Base-by-base conservation (phyloP, 2,329 filamentous ascomycete genomes). In the Claviceps purpurea region DNA sequence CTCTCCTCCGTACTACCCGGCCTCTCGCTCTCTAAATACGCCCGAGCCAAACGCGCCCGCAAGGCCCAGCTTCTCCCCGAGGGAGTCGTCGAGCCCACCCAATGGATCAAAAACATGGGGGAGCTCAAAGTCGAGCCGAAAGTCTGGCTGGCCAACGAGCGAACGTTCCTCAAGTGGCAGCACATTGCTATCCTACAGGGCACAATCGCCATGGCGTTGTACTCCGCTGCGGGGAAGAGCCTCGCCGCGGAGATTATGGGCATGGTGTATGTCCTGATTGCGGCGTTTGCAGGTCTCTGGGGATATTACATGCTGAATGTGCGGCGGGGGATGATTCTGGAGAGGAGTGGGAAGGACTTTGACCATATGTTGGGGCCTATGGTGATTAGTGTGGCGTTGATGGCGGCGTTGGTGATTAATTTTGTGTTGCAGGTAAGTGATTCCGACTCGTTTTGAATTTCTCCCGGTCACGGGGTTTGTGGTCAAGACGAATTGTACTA, bases 161-260 rank as follows among this genome's bases (percentile, higher is more conserved):
- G 93, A 56, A 98, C 93, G 0, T 98, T 96, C 65, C 84, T 98
- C 68, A 97, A 96, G 69, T 98, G 93, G 93, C 88, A 97, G 73
- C 90, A 97, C 67, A 89, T 98, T 62, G 85, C 82, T 56, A 81
- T 98, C 48, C 76, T 98, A 14, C 81, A 98, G 24, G 90, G 89
- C 40, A 83, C 84, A 22, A 71, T 98, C 34, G 87, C 88, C 0
- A 73, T 98, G 13, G 87, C 85, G 22, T 72, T 98, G 30, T 96
- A 91, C 71, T 91, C 95, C 60, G 89, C 91, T 0, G 90, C 90
- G 0, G 87, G 87, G 6, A 73, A 83, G 59, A 88, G 94, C 66
- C 73, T 74, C n/a, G 68, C 95, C 37, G 89, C 89, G 0, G 78
- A 87, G 59, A 72, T 74, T 40, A 81, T 97, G 62, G 90, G 89